Evolutionary conservation across 75 land plant species (phyloP).

Genomic region (Chamaecyparis obtusa): DNA sequence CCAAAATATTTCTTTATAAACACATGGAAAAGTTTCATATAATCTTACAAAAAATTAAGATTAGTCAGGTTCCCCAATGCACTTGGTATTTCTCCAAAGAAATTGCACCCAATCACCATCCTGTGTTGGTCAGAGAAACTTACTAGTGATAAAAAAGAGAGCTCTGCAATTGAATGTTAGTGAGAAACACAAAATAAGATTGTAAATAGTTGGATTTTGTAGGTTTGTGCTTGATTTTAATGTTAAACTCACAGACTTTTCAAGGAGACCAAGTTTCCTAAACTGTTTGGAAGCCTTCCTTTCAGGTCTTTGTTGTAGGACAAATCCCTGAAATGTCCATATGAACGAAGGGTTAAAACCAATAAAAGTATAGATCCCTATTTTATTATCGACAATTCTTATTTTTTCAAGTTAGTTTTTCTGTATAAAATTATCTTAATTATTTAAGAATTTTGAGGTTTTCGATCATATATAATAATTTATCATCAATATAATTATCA

Average conservation of each 20-base stretch:
- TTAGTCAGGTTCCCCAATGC: not conserved
- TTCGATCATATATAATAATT: too few relatives aligned
- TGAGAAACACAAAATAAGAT: too few relatives aligned
- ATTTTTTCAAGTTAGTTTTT: too few relatives aligned
- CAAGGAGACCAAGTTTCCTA: constrained; percentile 6
- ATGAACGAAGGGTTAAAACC: not conserved
- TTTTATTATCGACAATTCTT: not conserved
- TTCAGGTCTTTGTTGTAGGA: not conserved
- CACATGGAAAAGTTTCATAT: not conserved
- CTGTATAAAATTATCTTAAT: too few relatives aligned
- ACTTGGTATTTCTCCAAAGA: not conserved
- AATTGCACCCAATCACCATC: not conserved
- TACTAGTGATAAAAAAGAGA: not conserved
- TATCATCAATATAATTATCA: too few relatives aligned
- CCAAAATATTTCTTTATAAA: not conserved
- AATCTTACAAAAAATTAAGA: not conserved
- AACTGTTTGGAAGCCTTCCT: not conserved
- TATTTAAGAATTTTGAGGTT: too few relatives aligned
- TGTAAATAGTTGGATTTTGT: not conserved
- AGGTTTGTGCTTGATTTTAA: not conserved
- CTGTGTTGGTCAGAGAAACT: not conserved
- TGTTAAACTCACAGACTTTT: not conserved
- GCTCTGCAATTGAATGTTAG: too few relatives aligned
- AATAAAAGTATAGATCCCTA: too few relatives aligned
- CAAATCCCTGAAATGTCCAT: constrained; percentile 5